These are phyloP conservation scores for Mycena metata DNA, from an alignment of 768 basidiomycete species.

Conservation along the genomic window DNA sequence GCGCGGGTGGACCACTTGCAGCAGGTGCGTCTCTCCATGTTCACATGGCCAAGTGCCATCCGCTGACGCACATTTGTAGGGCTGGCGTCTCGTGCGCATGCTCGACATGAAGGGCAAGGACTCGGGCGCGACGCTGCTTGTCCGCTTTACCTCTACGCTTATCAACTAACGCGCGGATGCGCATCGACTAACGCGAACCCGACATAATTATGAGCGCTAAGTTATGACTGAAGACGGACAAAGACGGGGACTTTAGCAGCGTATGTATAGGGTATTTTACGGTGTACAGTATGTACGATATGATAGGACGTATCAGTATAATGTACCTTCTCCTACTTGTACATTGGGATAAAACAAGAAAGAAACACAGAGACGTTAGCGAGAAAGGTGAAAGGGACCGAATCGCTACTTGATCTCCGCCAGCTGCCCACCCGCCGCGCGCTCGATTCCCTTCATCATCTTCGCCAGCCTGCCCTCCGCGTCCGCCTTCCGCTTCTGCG, in stretches of 20 bases:
- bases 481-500: slow-evolving; percentile 43
- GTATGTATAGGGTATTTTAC: slow-evolving; percentile 25
- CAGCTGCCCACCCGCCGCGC: slow-evolving; percentile 73
- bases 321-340: slow-evolving; percentile 41
- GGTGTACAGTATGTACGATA: slow-evolving; percentile 13
- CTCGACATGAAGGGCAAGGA: slow-evolving; percentile 65
- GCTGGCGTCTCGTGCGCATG: slow-evolving; percentile 65
- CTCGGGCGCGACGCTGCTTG: slow-evolving; percentile 55
- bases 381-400: slow-evolving; percentile 28
- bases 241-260: no score
- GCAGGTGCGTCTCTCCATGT: slow-evolving; percentile 17
- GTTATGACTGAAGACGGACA: no score
- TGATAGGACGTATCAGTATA: slow-evolving; percentile 22
- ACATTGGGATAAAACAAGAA: slow-evolving; percentile 18
- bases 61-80: slow-evolving; percentile 37
- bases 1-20: slow-evolving; percentile 62
- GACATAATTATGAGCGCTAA: not conserved
- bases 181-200: no score
- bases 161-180: not conserved
- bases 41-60: no score
- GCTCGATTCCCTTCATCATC: slow-evolving; percentile 69
- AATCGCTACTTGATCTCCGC: slow-evolving; percentile 51
- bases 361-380: slow-evolving; percentile 37
- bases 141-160: slow-evolving; percentile 33
- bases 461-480: slow-evolving; percentile 56